Percentiles rank a stretch among this genome's conserved stretches.
Conservation (phyloP, 371 early-diverging fungal species). For the Apophysomyces trapeziformis region DNA sequence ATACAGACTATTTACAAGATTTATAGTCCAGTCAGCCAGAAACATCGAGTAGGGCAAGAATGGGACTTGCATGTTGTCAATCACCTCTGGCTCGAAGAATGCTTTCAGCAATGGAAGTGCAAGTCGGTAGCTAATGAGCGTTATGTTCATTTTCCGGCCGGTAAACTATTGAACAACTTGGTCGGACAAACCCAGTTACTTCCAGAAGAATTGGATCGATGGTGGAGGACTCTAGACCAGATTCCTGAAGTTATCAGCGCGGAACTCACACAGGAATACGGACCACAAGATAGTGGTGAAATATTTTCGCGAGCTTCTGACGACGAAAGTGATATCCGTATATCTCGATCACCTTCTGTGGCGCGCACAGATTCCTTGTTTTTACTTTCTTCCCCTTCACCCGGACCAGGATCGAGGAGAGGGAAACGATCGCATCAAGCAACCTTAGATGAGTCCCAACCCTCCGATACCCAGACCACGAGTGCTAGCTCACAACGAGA, state of each 20-base stretch:
- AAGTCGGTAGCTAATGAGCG: conserved; percentile 56
- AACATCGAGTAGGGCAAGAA: conserved; percentile 62
- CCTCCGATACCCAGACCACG: conserved; percentile 42
- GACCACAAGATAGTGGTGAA: no score
- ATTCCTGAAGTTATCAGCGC: background rate
- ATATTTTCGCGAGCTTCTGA: no score
- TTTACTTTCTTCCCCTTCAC: background rate
- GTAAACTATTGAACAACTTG: conserved; percentile 22
- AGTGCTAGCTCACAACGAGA: conserved; percentile 56
- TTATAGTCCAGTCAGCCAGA: conserved; percentile 32
- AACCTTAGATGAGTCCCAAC: conserved; percentile 56
- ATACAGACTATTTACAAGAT: background rate
- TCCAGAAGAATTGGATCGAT: conserved; percentile 20
- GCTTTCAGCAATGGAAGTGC: conserved; percentile 63
- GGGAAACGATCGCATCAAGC: background rate
- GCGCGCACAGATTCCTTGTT: background rate
- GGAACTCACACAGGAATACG: background rate
- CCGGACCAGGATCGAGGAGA: background rate
- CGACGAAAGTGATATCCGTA: background rate
- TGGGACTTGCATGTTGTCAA: conserved; percentile 76
- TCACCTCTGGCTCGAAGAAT: conserved; percentile 89
- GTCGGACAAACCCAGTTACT: conserved; percentile 35
- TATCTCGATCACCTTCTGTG: background rate
- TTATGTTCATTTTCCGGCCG: conserved; percentile 57
- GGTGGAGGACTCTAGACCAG: conserved; percentile 26